Evolutionary conservation across 192 early-diverging fungal genomes (phyloP).

Genomic region (Lobulomyces angularis): DNA sequence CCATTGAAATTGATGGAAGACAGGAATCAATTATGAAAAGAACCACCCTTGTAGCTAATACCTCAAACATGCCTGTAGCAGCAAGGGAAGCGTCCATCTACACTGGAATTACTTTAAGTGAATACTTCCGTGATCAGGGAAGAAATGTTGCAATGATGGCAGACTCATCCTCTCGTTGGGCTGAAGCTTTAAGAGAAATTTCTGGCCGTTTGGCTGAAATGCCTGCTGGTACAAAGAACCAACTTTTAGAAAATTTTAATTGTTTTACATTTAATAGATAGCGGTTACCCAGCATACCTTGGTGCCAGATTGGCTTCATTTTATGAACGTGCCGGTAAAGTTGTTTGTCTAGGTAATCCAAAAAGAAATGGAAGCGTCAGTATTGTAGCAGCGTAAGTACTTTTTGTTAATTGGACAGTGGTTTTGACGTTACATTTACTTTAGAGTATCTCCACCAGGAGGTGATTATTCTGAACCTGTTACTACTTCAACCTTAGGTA

Average conservation of each 20-base stretch:
- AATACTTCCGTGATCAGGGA: slow-evolving; percentile 99
- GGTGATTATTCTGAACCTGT: slow-evolving; percentile 99
- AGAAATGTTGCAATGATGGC: slow-evolving; percentile 99
- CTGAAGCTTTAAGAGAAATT: slow-evolving; percentile 98
- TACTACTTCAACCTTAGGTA: slow-evolving; percentile 88
- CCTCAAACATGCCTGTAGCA: slow-evolving; percentile 99
- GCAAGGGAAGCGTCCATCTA: slow-evolving; percentile 99
- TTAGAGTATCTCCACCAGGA: slow-evolving; percentile 93
- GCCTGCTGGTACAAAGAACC: slow-evolving; percentile 62
- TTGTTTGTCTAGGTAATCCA: slow-evolving; percentile 91
- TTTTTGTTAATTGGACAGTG: slow-evolving; percentile 7
- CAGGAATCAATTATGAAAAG: slow-evolving; percentile 99
- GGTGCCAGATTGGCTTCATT: slow-evolving; percentile 98
- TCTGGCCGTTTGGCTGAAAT: slow-evolving; percentile 99
- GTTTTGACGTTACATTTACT: neutral
- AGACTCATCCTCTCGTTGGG: slow-evolving; percentile 99
- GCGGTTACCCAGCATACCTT: slow-evolving; percentile 96
- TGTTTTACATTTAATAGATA: slow-evolving; percentile 60
- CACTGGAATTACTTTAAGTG: slow-evolving; percentile 98
- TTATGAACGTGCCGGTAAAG: slow-evolving; percentile 98
- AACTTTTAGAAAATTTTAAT: no score
- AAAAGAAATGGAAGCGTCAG: slow-evolving; percentile 84
- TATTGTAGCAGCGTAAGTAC: slow-evolving; percentile 82
- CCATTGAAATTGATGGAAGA: slow-evolving; percentile 84
- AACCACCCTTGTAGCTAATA: slow-evolving; percentile 97